Percentiles rank a stretch among this genome's conserved stretches.
phyloP scores from a whole-genome alignment of 495 filamentous ascomycete genomes.

The Daldinia loculata region DNA sequence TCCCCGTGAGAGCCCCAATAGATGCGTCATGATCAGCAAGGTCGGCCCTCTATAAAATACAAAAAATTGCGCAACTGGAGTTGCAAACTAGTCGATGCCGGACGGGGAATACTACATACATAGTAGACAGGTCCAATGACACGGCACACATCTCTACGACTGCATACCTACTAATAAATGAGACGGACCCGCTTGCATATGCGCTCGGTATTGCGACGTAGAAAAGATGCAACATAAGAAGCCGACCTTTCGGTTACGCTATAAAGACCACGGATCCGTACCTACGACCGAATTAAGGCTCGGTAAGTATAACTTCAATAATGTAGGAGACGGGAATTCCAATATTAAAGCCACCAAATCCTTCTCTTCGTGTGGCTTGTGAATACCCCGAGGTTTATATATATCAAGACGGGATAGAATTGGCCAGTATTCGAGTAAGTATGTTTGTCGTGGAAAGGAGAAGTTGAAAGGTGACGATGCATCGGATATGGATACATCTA shows the following conservation, averaged over 20 bases:
- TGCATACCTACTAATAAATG: slow-evolving; percentile 10
- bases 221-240: slow-evolving; percentile 31
- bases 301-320: slow-evolving; percentile 15
- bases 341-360: background rate
- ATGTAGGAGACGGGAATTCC: background rate
- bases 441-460: background rate
- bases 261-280: slow-evolving; percentile 5
- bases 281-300: slow-evolving; percentile 9
- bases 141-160: slow-evolving; percentile 3
- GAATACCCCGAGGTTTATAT: background rate
- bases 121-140: slow-evolving; percentile 25
- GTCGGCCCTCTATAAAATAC: slow-evolving; percentile 19
- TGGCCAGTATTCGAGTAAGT: background rate
- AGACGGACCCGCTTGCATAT: slow-evolving; percentile 30
- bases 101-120: slow-evolving; percentile 21
- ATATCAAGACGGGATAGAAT: background rate
- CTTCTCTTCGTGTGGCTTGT: background rate
- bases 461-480: background rate
- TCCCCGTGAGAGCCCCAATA: slow-evolving; percentile 19
- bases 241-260: slow-evolving; percentile 28
- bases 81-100: slow-evolving; percentile 21
- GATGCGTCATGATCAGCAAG: slow-evolving; percentile 38
- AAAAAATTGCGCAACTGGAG: slow-evolving; percentile 35
- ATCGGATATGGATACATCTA: background rate
- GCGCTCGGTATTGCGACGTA: slow-evolving; percentile 17